Evolutionary conservation across 805 yeast genomes (phyloP).

Genomic region (Yueomyces sinensis): DNA sequence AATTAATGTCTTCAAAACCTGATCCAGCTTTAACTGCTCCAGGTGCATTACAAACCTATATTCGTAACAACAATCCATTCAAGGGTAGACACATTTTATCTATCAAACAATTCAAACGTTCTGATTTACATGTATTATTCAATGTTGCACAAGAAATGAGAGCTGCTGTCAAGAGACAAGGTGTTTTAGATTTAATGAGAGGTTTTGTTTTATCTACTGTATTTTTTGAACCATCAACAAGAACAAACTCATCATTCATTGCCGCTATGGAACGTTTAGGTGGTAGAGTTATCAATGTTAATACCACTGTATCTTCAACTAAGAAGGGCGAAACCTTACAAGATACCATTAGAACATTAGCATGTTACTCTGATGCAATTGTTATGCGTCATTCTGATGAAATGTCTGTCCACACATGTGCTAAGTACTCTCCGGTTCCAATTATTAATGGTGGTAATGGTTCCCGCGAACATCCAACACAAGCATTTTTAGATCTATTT

Average conservation of each 20-base stretch:
- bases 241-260: constrained; percentile 93
- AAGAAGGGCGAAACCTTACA: constrained; percentile 97
- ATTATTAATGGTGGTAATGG: constrained; percentile 98
- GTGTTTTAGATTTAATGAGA: constrained; percentile 79
- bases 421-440: constrained; percentile 93
- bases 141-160: constrained; percentile 98
- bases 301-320: constrained; percentile 81
- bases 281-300: constrained; percentile 86
- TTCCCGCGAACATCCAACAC: constrained; percentile 96
- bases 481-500: constrained; percentile 92
- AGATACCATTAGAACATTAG: constrained; percentile 90
- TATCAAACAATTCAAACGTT: constrained; percentile 75
- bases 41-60: constrained; percentile 63
- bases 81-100: constrained; percentile 78
- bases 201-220: constrained; percentile 89
- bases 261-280: constrained; percentile 99
- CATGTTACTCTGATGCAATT: constrained; percentile 92
- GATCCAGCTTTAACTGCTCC: constrained; percentile 64
- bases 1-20: constrained; percentile 57
- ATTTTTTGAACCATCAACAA: constrained; percentile 96
- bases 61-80: constrained; percentile 81
- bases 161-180: constrained; percentile 90
- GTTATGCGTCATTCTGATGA: constrained; percentile 94
- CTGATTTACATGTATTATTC: constrained; percentile 84
- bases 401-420: constrained; percentile 85